Percentiles rank a stretch among this genome's conserved stretches.
Evolutionary conservation across 371 early-diverging fungal species (phyloP).

Genomic region (Mucor indicus): DNA sequence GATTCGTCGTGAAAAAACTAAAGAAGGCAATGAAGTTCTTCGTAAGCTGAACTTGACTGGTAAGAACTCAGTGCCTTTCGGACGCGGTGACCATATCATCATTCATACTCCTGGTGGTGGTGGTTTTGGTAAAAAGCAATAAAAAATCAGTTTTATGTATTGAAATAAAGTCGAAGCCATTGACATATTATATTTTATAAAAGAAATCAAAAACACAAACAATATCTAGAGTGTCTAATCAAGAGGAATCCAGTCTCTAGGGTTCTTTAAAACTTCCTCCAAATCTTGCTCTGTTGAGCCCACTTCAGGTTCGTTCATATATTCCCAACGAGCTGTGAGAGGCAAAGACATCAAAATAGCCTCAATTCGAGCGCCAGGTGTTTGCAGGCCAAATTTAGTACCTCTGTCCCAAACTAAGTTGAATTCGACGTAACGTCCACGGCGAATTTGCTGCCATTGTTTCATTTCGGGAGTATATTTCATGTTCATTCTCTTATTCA

Average conservation of each 20-base stretch:
- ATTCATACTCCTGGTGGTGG: slow-evolving; percentile 95
- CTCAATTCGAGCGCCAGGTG: slow-evolving; percentile 82
- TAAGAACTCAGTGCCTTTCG: slow-evolving; percentile 79
- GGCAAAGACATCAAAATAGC: slow-evolving; percentile 83
- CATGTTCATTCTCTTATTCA: slow-evolving; percentile 63
- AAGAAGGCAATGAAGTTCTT: slow-evolving; percentile 28
- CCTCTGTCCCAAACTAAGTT: slow-evolving; percentile 84
- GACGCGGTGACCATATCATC: slow-evolving; percentile 74
- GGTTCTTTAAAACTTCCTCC: slow-evolving; percentile 74
- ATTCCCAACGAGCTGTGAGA: slow-evolving; percentile 82
- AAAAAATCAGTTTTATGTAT: too few species aligned
- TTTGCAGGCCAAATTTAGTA: slow-evolving; percentile 83
- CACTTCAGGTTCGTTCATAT: slow-evolving; percentile 66
- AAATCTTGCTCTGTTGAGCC: slow-evolving; percentile 72
- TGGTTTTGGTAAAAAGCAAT: slow-evolving; percentile 55
- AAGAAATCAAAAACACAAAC: background rate
- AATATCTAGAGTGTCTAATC: slow-evolving; percentile 22
- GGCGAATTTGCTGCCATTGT: slow-evolving; percentile 80
- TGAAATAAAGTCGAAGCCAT: background rate
- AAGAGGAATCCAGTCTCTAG: slow-evolving; percentile 77
- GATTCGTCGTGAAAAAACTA: slow-evolving; percentile 52
- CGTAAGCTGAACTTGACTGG: slow-evolving; percentile 76
- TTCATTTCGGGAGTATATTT: slow-evolving; percentile 64
- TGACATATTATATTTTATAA: background rate
- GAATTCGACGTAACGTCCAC: slow-evolving; percentile 88